Evolutionary conservation across 192 early-diverging fungal species (phyloP).

Genomic region (Umbelopsis vinacea): DNA sequence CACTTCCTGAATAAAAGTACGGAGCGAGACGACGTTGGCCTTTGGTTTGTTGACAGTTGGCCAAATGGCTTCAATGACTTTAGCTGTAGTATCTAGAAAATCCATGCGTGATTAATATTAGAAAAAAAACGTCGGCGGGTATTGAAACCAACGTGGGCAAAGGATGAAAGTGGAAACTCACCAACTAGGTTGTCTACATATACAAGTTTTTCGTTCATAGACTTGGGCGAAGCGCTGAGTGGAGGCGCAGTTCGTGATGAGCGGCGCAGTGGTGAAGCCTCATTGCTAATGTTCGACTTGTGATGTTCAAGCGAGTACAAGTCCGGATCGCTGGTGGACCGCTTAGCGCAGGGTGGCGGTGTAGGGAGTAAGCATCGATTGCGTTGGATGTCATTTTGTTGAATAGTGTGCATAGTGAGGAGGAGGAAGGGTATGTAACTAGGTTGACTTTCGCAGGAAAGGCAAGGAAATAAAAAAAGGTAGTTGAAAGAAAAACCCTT

Average conservation of each 20-base stretch:
- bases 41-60: constrained; percentile 30
- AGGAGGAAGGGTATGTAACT: too few relatives aligned
- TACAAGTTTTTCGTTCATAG: constrained; percentile 6
- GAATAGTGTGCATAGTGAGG: background rate
- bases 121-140: background rate
- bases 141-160: constrained; percentile 12
- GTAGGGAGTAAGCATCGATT: constrained; percentile 15
- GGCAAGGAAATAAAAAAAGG: background rate
- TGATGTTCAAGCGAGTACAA: constrained; percentile 8
- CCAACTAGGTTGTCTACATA: constrained; percentile 43
- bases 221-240: background rate
- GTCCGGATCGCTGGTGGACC: constrained; percentile 10
- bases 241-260: constrained; percentile 12
- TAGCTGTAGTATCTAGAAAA: constrained; percentile 54
- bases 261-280: constrained; percentile 6
- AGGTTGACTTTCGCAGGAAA: background rate
- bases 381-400: background rate
- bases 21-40: constrained; percentile 57
- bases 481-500: background rate
- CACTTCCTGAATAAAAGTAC: constrained; percentile 74
- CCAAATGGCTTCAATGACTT: constrained; percentile 66
- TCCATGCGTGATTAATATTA: background rate
- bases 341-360: constrained; percentile 20
- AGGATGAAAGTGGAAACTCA: constrained; percentile 20
- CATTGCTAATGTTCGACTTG: background rate